Evolutionary conservation across 805 yeast species (phyloP).

Genomic region (Sugiyamaella valdiviana): DNA sequence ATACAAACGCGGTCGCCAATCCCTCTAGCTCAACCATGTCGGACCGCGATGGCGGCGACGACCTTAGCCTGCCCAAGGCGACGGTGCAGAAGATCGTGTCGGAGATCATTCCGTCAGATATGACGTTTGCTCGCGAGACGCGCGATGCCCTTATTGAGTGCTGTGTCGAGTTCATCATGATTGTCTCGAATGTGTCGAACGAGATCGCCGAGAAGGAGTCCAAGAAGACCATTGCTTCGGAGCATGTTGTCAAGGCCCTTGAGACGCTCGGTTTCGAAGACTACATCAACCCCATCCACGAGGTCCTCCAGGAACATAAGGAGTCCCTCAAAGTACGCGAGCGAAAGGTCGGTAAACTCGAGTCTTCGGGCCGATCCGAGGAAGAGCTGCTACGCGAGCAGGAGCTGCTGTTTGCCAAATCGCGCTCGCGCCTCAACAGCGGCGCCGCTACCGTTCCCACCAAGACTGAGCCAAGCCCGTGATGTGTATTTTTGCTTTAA

Average conservation of each 20-base stretch:
- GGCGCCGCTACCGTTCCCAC: conserved; percentile 5
- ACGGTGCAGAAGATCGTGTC: conserved; percentile 92
- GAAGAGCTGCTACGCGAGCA: conserved; percentile 90
- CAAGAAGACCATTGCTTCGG: conserved; percentile 93
- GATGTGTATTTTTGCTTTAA: neutral
- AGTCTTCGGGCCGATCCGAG: conserved; percentile 84
- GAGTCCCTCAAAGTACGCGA: conserved; percentile 81
- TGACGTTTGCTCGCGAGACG: conserved; percentile 86
- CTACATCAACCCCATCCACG: conserved; percentile 74
- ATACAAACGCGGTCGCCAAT: neutral
- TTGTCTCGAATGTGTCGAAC: conserved; percentile 84
- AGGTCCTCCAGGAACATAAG: conserved; percentile 78
- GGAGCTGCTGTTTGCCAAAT: conserved; percentile 69
- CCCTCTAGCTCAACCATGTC: conserved; percentile 10
- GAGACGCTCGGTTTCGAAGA: conserved; percentile 81
- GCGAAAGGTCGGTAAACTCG: conserved; percentile 85
- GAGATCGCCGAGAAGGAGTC: conserved; percentile 95
- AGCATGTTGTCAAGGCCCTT: conserved; percentile 87
- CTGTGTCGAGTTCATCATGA: conserved; percentile 93
- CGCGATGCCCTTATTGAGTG: conserved; percentile 93
- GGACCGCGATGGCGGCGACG: conserved; percentile 28
- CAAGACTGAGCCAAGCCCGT: neutral
- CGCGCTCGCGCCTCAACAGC: conserved; percentile 23
- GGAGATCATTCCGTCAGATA: conserved; percentile 83
- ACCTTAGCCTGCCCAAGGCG: conserved; percentile 44